These are phyloP conservation scores for Trebouxia sp. DNA, from an alignment of 139 green algal species.

Conservation along the genomic window DNA sequence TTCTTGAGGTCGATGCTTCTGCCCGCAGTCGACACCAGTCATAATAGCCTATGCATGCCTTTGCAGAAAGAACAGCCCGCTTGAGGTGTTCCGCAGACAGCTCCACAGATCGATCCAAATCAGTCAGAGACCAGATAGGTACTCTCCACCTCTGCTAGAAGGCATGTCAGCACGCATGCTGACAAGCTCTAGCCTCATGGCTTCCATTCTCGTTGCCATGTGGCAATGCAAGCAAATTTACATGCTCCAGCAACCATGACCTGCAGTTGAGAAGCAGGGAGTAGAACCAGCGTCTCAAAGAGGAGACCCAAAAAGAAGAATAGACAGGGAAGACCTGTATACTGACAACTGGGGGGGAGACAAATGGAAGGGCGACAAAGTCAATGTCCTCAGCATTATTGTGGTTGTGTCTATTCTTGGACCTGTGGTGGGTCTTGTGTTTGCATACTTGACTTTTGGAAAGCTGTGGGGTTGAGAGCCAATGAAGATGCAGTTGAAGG, in stretches of 20 bases:
- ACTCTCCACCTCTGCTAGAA: too few relatives aligned
- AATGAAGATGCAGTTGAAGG: neutral
- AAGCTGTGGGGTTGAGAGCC: constrained; percentile 10
- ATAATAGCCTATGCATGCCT: too few relatives aligned
- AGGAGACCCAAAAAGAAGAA: neutral
- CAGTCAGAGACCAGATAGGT: constrained; percentile 3
- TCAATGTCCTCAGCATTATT: constrained; percentile 14
- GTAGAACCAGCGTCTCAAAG: too few relatives aligned
- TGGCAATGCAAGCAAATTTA: too few relatives aligned
- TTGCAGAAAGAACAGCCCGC: neutral
- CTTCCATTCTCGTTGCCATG: too few relatives aligned
- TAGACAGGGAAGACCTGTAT: constrained; percentile 10
- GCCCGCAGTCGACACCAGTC: too few relatives aligned
- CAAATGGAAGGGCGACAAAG: constrained; percentile 12
- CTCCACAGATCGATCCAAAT: neutral
- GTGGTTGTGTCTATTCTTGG: neutral
- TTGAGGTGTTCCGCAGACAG: neutral
- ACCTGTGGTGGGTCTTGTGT: neutral
- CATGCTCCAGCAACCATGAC: too few relatives aligned
- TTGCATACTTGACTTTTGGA: constrained; percentile 24
- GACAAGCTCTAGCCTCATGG: too few relatives aligned
- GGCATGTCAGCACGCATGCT: too few relatives aligned
- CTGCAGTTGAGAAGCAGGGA: neutral
- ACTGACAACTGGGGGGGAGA: constrained; percentile 23
- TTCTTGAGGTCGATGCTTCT: neutral